These are phyloP conservation scores for Cladorrhinum sp. DNA, from an alignment of 2,329 filamentous ascomycete species.

Conservation along the genomic window DNA sequence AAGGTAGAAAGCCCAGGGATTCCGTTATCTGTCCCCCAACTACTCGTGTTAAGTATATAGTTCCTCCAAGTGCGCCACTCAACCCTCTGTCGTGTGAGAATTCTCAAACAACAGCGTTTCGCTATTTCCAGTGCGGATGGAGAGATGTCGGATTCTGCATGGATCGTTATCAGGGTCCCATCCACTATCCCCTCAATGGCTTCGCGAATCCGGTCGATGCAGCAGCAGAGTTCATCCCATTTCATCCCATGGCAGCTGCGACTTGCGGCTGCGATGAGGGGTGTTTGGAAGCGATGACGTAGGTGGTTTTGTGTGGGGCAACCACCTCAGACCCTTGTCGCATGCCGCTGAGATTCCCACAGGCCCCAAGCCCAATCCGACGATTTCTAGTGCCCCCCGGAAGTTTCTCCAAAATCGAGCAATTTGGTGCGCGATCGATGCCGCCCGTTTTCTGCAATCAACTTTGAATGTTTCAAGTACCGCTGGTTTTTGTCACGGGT, in stretches of 20 bases:
- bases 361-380: neutral
- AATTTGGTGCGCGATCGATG: constrained; percentile 9
- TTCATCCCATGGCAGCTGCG: neutral
- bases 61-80: neutral
- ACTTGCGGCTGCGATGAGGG: neutral
- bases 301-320: constrained; percentile 15
- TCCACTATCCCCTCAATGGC: constrained; percentile 5
- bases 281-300: constrained; percentile 19
- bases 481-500: constrained; percentile 1
- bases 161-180: neutral
- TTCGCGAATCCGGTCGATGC: constrained; percentile 5
- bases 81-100: too few relatives aligned
- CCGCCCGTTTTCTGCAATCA: neutral
- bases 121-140: too few relatives aligned
- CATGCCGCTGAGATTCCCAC: constrained; percentile 2
- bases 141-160: neutral
- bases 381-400: constrained; percentile 4
- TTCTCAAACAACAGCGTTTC: neutral
- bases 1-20: neutral
- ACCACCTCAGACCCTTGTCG: constrained; percentile 12
- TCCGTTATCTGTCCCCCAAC: neutral
- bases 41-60: too few relatives aligned
- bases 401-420: constrained; percentile 3
- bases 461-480: neutral
- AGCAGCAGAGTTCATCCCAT: neutral